Conservation (phyloP, 345 rosid genomes). For the Populus tremula region DNA sequence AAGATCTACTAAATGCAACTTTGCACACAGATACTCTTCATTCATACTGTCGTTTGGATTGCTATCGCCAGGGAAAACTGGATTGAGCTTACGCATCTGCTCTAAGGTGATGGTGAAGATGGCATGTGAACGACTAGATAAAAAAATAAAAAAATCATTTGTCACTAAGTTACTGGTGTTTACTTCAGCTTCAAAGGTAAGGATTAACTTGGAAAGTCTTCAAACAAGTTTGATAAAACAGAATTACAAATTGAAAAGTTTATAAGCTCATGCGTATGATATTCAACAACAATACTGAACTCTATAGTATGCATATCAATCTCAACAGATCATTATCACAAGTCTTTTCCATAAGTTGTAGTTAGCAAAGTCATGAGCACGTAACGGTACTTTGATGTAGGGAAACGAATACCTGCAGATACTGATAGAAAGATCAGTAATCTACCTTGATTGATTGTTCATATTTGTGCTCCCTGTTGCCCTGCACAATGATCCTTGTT, state of each 20-base stretch:
- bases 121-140: conserved; percentile 94
- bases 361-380: background rate
- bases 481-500: conserved; percentile 88
- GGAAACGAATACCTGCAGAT: background rate
- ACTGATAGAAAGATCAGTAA: conserved; percentile 4
- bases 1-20: conserved; percentile 96
- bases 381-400: background rate
- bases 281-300: background rate
- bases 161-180: background rate
- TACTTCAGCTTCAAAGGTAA: background rate
- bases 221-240: background rate
- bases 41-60: conserved; percentile 53
- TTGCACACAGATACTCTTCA: conserved; percentile 95
- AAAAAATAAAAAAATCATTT: conserved; percentile 18
- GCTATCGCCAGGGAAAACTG: conserved; percentile 53
- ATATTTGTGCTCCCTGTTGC: conserved; percentile 99
- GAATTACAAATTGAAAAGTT: background rate
- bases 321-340: background rate
- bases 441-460: conserved; percentile 95
- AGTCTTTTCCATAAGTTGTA: background rate
- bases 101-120: conserved; percentile 94
- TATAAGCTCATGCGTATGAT: background rate
- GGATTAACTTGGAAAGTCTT: conserved; percentile 1
- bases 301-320: background rate
- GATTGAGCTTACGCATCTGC: conserved; percentile 81